Evolutionary conservation across 1,139 yeast species (phyloP).

Genomic region (Geotrichum candidum): DNA sequence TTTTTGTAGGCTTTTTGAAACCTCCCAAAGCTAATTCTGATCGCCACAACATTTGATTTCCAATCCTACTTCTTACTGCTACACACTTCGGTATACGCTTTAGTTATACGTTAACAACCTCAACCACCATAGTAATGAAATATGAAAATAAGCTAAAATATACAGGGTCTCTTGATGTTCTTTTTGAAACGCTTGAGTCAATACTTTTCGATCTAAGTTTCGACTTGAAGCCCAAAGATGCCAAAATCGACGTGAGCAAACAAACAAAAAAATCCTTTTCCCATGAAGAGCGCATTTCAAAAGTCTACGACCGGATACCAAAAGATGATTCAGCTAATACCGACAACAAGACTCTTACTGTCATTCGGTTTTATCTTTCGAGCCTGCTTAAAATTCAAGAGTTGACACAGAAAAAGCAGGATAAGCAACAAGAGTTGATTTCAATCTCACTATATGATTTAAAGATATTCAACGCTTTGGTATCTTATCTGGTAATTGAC

Average conservation of each 20-base stretch:
- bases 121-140: slow-evolving; percentile 1
- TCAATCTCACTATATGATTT: slow-evolving; percentile 80
- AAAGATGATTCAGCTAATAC: neutral
- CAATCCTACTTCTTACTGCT: neutral
- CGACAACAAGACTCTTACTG: neutral
- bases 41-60: neutral
- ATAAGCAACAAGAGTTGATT: slow-evolving; percentile 31
- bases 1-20: neutral
- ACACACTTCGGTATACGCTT: neutral
- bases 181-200: slow-evolving; percentile 10
- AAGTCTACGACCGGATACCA: neutral
- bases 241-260: neutral
- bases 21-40: neutral
- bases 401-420: slow-evolving; percentile 1
- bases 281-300: neutral
- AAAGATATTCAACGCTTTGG: slow-evolving; percentile 58
- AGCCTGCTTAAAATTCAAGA: slow-evolving; percentile 11
- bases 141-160: slow-evolving; percentile 14
- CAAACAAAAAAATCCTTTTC: neutral
- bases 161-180: slow-evolving; percentile 13
- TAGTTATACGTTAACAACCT: neutral
- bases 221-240: slow-evolving; percentile 5
- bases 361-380: slow-evolving; percentile 8
- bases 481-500: slow-evolving; percentile 58
- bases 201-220: neutral